Conservation (phyloP, 2,329 filamentous ascomycete species). For the Penicillium rolfsii region DNA sequence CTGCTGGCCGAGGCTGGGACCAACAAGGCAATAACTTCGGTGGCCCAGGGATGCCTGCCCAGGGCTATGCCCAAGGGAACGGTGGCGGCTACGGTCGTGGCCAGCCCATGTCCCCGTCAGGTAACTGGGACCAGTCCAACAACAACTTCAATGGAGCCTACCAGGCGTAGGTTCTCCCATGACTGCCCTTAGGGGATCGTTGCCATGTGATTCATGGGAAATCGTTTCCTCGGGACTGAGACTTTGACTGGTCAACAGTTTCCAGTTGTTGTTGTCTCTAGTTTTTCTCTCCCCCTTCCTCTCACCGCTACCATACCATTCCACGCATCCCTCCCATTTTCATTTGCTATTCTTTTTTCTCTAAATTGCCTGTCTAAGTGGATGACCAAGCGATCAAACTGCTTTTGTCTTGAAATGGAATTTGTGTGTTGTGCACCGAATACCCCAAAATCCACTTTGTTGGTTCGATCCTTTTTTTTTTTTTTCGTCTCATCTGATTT, state of each 20-base stretch:
- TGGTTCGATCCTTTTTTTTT: slow-evolving; percentile 39
- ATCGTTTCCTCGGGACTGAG: slow-evolving; percentile 4
- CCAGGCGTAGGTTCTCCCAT: slow-evolving; percentile 54
- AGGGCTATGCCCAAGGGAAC: slow-evolving; percentile 67
- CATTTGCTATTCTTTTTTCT: slow-evolving; percentile 29
- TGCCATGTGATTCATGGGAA: slow-evolving; percentile 3
- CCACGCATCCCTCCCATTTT: slow-evolving; percentile 8
- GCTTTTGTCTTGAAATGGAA: slow-evolving; percentile 47
- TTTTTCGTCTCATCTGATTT: slow-evolving; percentile 19
- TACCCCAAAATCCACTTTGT: slow-evolving; percentile 48
- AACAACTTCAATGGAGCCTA: slow-evolving; percentile 63
- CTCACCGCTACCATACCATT: slow-evolving; percentile 26
- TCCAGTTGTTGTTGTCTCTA: slow-evolving; percentile 12
- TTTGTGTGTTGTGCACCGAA: slow-evolving; percentile 49
- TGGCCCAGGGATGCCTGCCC: slow-evolving; percentile 48
- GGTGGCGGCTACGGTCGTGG: slow-evolving; percentile 85
- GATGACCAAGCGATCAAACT: slow-evolving; percentile 46
- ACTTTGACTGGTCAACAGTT: slow-evolving; percentile 19
- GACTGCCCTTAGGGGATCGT: slow-evolving; percentile 5
- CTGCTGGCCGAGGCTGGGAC: slow-evolving; percentile 60
- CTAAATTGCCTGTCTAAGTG: slow-evolving; percentile 39
- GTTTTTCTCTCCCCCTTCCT: slow-evolving; percentile 20
- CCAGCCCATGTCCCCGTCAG: slow-evolving; percentile 55
- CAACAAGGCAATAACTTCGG: slow-evolving; percentile 59
- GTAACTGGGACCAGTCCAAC: slow-evolving; percentile 57